These are phyloP conservation scores for Coffea canephora DNA, from an alignment of 257 asterid genomes.

Conservation along the genomic window DNA sequence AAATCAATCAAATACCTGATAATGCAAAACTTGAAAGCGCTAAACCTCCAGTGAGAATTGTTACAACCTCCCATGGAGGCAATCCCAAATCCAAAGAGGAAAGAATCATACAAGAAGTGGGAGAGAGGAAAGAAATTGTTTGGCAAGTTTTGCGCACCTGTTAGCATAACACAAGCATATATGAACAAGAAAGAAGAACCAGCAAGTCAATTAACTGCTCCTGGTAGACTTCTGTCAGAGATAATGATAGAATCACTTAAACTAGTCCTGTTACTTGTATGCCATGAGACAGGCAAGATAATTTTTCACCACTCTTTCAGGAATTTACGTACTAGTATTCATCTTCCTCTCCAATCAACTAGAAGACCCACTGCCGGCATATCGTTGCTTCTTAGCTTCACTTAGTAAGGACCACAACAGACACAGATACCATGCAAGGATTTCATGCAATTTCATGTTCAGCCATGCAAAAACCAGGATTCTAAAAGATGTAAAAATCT, in stretches of 20 bases:
- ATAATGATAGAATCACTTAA: too few species aligned
- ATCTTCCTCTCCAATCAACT: too few species aligned
- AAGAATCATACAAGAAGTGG: conserved; percentile 92
- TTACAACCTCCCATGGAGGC: conserved; percentile 79
- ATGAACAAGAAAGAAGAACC: too few species aligned
- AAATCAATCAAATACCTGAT: conserved; percentile 53
- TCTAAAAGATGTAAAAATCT: background rate
- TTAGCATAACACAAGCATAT: conserved; percentile 2
- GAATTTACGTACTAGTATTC: too few species aligned
- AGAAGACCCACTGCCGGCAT: background rate
- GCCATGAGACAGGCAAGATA: background rate
- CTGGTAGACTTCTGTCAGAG: too few species aligned
- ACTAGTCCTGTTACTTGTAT: background rate
- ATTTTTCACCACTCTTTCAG: background rate
- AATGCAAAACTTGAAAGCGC: conserved; percentile 91
- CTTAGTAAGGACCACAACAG: background rate
- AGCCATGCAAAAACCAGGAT: background rate
- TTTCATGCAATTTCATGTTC: background rate
- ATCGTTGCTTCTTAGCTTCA: background rate
- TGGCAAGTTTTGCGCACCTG: conserved; percentile 95
- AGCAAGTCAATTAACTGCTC: too few species aligned
- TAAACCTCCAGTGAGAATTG: conserved; percentile 76
- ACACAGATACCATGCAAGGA: background rate
- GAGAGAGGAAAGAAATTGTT: conserved; percentile 81
- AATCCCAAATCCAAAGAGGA: conserved; percentile 83